Base-by-base conservation (phyloP, 768 basidiomycete genomes). In the Zangia roseola region DNA sequence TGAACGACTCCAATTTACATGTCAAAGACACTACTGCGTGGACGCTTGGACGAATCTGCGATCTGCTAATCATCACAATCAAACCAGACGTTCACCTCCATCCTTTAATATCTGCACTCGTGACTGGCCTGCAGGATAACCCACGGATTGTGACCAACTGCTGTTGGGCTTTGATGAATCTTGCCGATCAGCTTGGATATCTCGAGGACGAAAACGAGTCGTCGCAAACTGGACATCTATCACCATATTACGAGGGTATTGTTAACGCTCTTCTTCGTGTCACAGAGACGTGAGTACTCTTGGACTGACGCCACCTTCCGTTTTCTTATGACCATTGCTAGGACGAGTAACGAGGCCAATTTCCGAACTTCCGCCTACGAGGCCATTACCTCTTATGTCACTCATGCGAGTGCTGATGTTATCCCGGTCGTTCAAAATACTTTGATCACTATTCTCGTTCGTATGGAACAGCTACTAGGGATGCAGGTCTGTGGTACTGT, bases 21-120 rank as follows among this genome's bases (percentile, higher is more conserved):
- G 95, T 99, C 57, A 91, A 94, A 70, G 97, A 98, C 67, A 95
- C 94, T 2, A 92, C 91, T 23, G 94, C 97, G 3, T 99, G 95
- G 95, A 98, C 97, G 2, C 78, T 99, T 13, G 94, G 94, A 17
- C 78, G 93, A 34, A 95, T 99, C 55, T 95, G 93, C 63, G 97
- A 98, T 61, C 71, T 91, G 48, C 75, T 97, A 56, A 83, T 94
- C 58, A 70, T 79, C 40, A 82, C 85, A 16, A 94, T 99, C 73
- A 89, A 94, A 61, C 86, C 89, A 2, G 91, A 94, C 56, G 80
- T 88, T 2, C 92, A 97, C 65, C 75, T 99, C 9, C 86, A 89
- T 53, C 80, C 84, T 9, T 76, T 99, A 45, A 74, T 98, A 48
- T 78, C 84, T 10, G 92, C 90, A 8, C 78, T 98, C 42, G 91